Conservation (phyloP, 2,329 filamentous ascomycete genomes). For the Colletotrichum eremochloae region DNA sequence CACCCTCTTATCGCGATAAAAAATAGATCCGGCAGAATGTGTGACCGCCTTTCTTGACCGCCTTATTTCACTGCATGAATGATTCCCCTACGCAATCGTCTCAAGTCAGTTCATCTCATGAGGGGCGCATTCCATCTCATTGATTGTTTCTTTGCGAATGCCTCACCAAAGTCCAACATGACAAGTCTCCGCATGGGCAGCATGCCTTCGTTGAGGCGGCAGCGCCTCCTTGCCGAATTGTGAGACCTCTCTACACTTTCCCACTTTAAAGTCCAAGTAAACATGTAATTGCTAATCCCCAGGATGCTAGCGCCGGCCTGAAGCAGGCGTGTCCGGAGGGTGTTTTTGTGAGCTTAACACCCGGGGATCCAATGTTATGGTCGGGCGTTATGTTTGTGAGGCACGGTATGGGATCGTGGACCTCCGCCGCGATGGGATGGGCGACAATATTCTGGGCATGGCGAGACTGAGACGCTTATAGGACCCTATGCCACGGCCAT, state of each 20-base stretch:
- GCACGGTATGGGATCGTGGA: slow-evolving; percentile 70
- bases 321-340: slow-evolving; percentile 87
- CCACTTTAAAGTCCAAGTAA: slow-evolving; percentile 44
- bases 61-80: slow-evolving; percentile 40
- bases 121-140: slow-evolving; percentile 26
- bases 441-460: not conserved
- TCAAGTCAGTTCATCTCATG: slow-evolving; percentile 23
- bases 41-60: slow-evolving; percentile 48
- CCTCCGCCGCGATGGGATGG: not conserved
- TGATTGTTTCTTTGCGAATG: slow-evolving; percentile 7
- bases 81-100: slow-evolving; percentile 29
- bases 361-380: slow-evolving; percentile 86
- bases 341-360: slow-evolving; percentile 86
- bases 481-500: slow-evolving; percentile 91
- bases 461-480: slow-evolving; percentile 53
- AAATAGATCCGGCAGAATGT: slow-evolving; percentile 47
- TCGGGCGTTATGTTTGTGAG: slow-evolving; percentile 92
- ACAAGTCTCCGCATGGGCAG: slow-evolving; percentile 58
- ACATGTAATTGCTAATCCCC: slow-evolving; percentile 19
- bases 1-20: slow-evolving; percentile 23
- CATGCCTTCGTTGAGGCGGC: slow-evolving; percentile 73
- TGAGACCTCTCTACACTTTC: slow-evolving; percentile 53
- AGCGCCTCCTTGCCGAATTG: slow-evolving; percentile 87
- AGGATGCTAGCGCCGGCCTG: slow-evolving; percentile 76
- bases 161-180: slow-evolving; percentile 52